Conservation (phyloP, 441 rosid species). For the Brassica hybrid region DNA sequence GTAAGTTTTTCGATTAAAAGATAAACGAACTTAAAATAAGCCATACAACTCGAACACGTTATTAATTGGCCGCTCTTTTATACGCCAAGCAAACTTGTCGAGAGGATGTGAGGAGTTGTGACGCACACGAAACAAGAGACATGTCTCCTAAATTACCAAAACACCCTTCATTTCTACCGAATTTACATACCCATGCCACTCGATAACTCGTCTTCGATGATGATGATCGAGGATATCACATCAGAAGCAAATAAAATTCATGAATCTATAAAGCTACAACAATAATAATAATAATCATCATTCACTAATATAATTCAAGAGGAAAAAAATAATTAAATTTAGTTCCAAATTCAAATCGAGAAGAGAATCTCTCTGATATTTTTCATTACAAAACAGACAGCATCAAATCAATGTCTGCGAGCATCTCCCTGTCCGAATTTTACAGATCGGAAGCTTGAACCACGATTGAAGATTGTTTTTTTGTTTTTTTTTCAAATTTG, state of each 20-base stretch:
- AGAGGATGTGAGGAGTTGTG: slow-evolving; percentile 27
- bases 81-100: slow-evolving; percentile 35
- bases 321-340: neutral
- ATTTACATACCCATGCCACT: slow-evolving; percentile 28
- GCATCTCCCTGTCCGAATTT: slow-evolving; percentile 35
- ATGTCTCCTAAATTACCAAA: slow-evolving; percentile 27
- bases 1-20: neutral
- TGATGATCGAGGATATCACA: slow-evolving; percentile 16
- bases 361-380: slow-evolving; percentile 34
- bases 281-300: slow-evolving; percentile 31
- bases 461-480: slow-evolving; percentile 10
- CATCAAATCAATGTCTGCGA: slow-evolving; percentile 37
- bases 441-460: slow-evolving; percentile 46
- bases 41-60: slow-evolving; percentile 27
- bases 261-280: slow-evolving; percentile 34
- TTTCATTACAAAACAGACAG: slow-evolving; percentile 25
- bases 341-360: slow-evolving; percentile 33
- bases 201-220: neutral
- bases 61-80: neutral
- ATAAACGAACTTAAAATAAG: neutral
- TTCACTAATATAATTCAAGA: slow-evolving; percentile 35
- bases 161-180: slow-evolving; percentile 27
- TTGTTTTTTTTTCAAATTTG: neutral
- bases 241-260: slow-evolving; percentile 28
- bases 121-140: slow-evolving; percentile 39